Conservation (phyloP, 352 stramenopile species). For the Phytopythium oedochilum region DNA sequence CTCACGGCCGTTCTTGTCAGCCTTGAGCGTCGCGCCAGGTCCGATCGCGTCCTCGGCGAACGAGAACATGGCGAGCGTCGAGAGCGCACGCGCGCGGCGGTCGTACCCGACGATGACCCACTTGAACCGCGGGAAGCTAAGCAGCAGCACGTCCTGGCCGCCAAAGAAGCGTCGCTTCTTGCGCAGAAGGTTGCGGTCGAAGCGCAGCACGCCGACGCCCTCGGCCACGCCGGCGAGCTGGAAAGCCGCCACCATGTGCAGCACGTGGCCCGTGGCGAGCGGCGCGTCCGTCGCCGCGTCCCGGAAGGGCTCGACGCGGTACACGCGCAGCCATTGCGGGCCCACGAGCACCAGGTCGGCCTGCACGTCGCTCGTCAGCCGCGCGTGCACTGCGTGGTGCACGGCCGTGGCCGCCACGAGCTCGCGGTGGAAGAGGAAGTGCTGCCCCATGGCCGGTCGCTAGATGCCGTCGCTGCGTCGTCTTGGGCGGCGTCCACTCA, state of each 20-base stretch:
- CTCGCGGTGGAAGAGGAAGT: slow-evolving; percentile 83
- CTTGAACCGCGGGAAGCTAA: slow-evolving; percentile 74
- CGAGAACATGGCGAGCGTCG: slow-evolving; percentile 75
- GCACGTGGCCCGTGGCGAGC: slow-evolving; percentile 47
- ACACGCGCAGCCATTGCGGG: slow-evolving; percentile 72
- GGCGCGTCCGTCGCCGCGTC: neutral
- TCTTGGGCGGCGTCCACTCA: no score
- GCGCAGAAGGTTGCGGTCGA: slow-evolving; percentile 52
- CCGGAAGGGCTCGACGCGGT: slow-evolving; percentile 68
- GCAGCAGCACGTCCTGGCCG: slow-evolving; percentile 68
- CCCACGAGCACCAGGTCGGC: slow-evolving; percentile 69
- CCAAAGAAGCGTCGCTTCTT: slow-evolving; percentile 73
- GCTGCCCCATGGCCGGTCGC: slow-evolving; percentile 54
- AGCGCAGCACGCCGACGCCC: slow-evolving; percentile 65
- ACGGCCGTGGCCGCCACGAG: slow-evolving; percentile 75
- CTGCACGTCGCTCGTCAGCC: slow-evolving; percentile 64
- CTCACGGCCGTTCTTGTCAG: slow-evolving; percentile 67
- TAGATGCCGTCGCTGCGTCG: no score
- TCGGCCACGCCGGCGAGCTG: slow-evolving; percentile 65
- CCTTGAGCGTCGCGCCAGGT: slow-evolving; percentile 73
- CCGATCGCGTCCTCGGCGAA: slow-evolving; percentile 81
- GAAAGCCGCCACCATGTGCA: slow-evolving; percentile 71
- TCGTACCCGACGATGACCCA: slow-evolving; percentile 83
- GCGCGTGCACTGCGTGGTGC: slow-evolving; percentile 61
- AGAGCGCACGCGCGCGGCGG: slow-evolving; percentile 31